These are phyloP conservation scores for Komagataella phaffii DNA, from an alignment of 805 yeast species.

Conservation along the genomic window DNA sequence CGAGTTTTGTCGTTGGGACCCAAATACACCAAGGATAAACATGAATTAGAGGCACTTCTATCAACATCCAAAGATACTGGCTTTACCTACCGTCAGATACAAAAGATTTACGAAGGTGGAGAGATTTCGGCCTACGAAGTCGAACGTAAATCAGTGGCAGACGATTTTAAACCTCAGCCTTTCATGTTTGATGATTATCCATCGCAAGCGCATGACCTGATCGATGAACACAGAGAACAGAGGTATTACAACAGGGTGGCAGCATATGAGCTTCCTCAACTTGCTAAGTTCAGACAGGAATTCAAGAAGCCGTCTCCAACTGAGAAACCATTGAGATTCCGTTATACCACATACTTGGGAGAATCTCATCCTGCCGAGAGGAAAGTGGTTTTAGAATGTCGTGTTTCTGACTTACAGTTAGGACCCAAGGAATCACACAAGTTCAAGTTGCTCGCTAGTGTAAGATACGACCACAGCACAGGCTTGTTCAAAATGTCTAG, in stretches of 20 bases:
- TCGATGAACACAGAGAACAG: conserved; percentile 58
- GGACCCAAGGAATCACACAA: conserved; percentile 47
- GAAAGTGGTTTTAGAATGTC: conserved; percentile 49
- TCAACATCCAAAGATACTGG: conserved; percentile 30
- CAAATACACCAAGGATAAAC: conserved; percentile 31
- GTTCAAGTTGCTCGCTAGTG: conserved; percentile 65
- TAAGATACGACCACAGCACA: conserved; percentile 52
- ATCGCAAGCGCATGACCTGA: conserved; percentile 55
- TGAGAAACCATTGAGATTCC: conserved; percentile 46
- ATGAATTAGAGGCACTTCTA: conserved; percentile 44
- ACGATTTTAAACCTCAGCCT: conserved; percentile 24
- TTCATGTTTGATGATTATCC: conserved; percentile 55
- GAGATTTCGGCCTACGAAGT: conserved; percentile 27
- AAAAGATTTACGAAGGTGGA: conserved; percentile 24
- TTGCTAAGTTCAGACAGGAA: conserved; percentile 61
- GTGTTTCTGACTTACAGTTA: conserved; percentile 41
- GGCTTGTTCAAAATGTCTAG: conserved; percentile 54
- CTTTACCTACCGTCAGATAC: conserved; percentile 13
- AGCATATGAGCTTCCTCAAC: conserved; percentile 84
- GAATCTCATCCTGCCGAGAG: conserved; percentile 59
- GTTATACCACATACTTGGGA: conserved; percentile 63
- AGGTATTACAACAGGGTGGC: conserved; percentile 71
- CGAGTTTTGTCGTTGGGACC: conserved; percentile 43
- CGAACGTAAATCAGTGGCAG: conserved; percentile 18
- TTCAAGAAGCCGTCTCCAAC: conserved; percentile 35